These are phyloP conservation scores for Sideroxylon spinosum DNA, from an alignment of 179 eudicot genomes.

Conservation along the genomic window DNA sequence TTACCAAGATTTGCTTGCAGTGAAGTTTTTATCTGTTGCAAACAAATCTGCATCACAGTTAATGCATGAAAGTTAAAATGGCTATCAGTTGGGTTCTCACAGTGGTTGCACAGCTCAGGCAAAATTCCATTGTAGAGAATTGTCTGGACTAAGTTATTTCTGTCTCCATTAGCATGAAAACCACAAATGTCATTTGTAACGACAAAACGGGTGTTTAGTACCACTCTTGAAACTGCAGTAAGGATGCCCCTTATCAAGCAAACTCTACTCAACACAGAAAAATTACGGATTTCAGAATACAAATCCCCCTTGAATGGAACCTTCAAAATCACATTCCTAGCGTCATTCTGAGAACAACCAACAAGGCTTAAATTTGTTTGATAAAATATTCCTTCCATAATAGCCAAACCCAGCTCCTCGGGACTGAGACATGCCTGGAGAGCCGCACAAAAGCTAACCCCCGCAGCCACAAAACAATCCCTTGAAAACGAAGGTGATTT, in stretches of 20 bases:
- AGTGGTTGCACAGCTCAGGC: constrained; percentile 75
- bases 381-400: constrained; percentile 58
- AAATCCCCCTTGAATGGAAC: constrained; percentile 57
- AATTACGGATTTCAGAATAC: constrained; percentile 40
- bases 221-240: constrained; percentile 74
- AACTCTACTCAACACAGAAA: constrained; percentile 66
- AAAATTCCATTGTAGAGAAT: constrained; percentile 79
- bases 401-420: constrained; percentile 60
- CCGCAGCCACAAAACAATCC: constrained; percentile 92
- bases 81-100: constrained; percentile 91
- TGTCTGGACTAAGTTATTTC: constrained; percentile 26
- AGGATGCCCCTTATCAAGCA: constrained; percentile 92
- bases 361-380: constrained; percentile 24
- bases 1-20: constrained; percentile 42
- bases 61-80: constrained; percentile 91
- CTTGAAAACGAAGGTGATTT: constrained; percentile 70
- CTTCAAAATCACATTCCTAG: constrained; percentile 33
- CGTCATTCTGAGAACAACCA: constrained; percentile 22
- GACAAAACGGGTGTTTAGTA: constrained; percentile 52
- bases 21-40: constrained; percentile 93
- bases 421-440: constrained; percentile 68
- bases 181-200: constrained; percentile 19
- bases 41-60: constrained; percentile 91
- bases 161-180: constrained; percentile 23
- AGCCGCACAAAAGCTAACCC: constrained; percentile 91